Base-by-base conservation (phyloP, 2,329 filamentous ascomycete genomes). In the Cercospora sp. region DNA sequence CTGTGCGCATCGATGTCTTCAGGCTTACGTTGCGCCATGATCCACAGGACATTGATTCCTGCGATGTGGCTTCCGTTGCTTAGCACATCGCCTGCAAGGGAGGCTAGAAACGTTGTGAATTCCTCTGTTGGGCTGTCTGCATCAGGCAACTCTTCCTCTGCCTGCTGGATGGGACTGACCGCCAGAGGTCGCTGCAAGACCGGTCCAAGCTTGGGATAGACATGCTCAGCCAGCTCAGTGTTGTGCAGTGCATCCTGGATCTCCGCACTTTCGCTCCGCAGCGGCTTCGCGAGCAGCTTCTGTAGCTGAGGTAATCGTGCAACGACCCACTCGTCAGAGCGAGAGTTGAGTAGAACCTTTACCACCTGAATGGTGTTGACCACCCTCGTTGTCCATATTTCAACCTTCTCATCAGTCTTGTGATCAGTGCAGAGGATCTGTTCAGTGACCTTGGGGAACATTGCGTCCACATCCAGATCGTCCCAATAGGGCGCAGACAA, bases 301-400 rank as follows among this genome's bases (percentile, higher is more conserved):
- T 97, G 93, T 30, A 98, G 85, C 30, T 89, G 84, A 0, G 90
- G 80, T 74, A 96, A 86, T 71, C 93, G 92, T 74, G 89, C 88
- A 63, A 93, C 81, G 42, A 98, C 90, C 95, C 95, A 99, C 3
- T 97, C 92, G 75, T 97, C 90, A 0, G 91, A 84, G 79, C 97
- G 96, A 70, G 90, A 89, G 74, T 95, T 93, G 67, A 98, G 84
- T 59, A 99, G 89, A 67, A 97, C 91, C 59, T 94, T 91, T 68
- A 99, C 85, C 48, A 98, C 91, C 78, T 98, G 94, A 13, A 99
- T 85, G 1, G 94, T 93, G 78, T 99, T 99, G 81, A 99, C 89
- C 80, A 97, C 94, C 70, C 90, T 90, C 0, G 92, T 96, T 51
- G 91, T 86, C 75, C 94, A 93, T 65, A 91, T 90, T 79, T 93